Base-by-base conservation (phyloP, 2,329 filamentous ascomycete genomes). In the Pseudonectria foliicola region DNA sequence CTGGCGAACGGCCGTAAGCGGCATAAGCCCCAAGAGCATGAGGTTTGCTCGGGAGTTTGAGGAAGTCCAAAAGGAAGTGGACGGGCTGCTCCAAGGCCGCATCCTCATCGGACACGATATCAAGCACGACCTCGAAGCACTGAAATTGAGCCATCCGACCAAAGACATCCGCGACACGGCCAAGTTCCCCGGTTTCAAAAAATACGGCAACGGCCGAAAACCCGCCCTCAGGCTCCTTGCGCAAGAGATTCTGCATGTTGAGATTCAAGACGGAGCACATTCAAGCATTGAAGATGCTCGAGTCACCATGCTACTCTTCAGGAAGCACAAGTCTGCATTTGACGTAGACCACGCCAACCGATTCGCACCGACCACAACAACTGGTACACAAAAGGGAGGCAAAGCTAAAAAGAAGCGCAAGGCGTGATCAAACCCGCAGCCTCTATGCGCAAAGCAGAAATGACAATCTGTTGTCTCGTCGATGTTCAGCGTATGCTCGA, bases 271-370 rank as follows among this genome's bases (percentile, higher is more conserved):
- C 13, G 78, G 77, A 1, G 64, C 73, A 16, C 80, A 83, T 56
- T 82, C 77, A 2, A 83, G 78, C 56, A 64, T 82, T 43, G 68
- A 82, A 64, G 92, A 98, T 67, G 92, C 92, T 2, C 71, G 87
- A 46, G 87, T 85, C 5, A 82, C 88, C 1, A 96, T 98, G 88
- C 65, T 90, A 37, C 64, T 98, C 27, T 96, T 94, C 54, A 73
- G 85, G 42, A 76, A 78, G 46, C 77, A 88, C 57, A 96, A 95
- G 64, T 70, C 80, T 13, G 83, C 73, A 1, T 95, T 98, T 55
- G 92, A 96, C 55, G 67, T 78, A 38, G 86, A 94, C 56, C 78
- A 87, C 57, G 67, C 80, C 37, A 80, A 77, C 58, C 77, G 74
- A 38, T 92, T 75, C 57, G 68, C 72, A 4, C 55, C 45, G 18